Evolutionary conservation across 305 asterid species (phyloP), one percentile per base, ranked within the genome.

Genomic region (Solanum chacoense): DNA sequence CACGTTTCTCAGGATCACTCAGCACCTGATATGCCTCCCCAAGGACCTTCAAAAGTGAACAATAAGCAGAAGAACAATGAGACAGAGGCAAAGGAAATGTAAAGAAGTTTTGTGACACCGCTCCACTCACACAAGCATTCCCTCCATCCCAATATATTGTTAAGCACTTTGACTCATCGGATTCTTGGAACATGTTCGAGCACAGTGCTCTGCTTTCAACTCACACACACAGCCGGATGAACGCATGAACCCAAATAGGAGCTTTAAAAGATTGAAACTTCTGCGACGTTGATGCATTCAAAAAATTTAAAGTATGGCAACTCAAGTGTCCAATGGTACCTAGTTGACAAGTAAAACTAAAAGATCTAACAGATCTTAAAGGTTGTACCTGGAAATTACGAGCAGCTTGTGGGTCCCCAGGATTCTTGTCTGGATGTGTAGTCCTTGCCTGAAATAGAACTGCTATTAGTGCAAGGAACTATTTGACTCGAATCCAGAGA

Each of bases 1-100:
- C 94, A 69, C 98, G 98, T 87, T 94, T 94, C 85, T 89, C 94
- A 42, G 96, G 96, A 91, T 94, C 96, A 89, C 96, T 94, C 91
- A 96, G 91, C 88, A 96, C 96, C 91, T 95, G 98, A 91, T 95
- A 96, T 34, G 99, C 98, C 93, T 95, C 99, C 73, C 96, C 98
- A 18, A 96, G 95, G 50, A 92, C 93, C 99, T 96, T 87, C 81
- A 92, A n/a, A 79, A 77, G 90, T 83, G 38, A 89, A 76, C 71
- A 85, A 31, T 31, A 34, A 74, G 85, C 29, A 75, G 37, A 38
- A 40, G 11, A 75, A 32, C 34, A 50, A 87, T 87, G 85, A 42
- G 67, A 87, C 32, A 11, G n/a, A 20, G 50, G 34, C 42, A 55
- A 55, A 29, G 84, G 11, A 75, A 11, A 32, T 14, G 24, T 12